A percentile compares a stretch with the other conserved stretches of the same genome.
phyloP scores from a whole-genome alignment of 2,329 filamentous ascomycete genomes.

The Fusarium fujikuroi region DNA sequence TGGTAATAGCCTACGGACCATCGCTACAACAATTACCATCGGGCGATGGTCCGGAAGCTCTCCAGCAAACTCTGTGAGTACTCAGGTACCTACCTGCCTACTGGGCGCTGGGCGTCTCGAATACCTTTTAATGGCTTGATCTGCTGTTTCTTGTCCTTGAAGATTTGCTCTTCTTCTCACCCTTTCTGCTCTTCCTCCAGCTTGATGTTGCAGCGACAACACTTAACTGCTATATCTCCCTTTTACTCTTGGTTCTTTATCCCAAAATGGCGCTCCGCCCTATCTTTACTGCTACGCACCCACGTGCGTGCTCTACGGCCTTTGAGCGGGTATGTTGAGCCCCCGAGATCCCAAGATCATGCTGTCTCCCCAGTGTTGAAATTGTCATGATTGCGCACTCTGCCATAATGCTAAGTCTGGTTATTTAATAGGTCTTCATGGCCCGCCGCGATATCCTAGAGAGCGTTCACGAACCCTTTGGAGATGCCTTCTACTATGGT shows the following conservation, averaged over 20 bases:
- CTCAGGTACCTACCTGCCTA: neutral
- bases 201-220: constrained; percentile 44
- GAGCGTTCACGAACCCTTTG: constrained; percentile 95
- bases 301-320: constrained; percentile 93
- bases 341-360: neutral
- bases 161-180: constrained; percentile 28
- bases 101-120: constrained; percentile 7
- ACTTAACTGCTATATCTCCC: constrained; percentile 44
- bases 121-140: constrained; percentile 35
- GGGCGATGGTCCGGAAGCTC: constrained; percentile 44
- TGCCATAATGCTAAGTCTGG: constrained; percentile 7
- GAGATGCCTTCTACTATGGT: constrained; percentile 95
- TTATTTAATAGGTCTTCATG: constrained; percentile 83
- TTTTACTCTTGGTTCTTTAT: constrained; percentile 45
- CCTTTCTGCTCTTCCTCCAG: constrained; percentile 21
- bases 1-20: constrained; percentile 41
- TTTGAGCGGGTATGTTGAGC: constrained; percentile 83
- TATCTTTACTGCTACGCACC: constrained; percentile 94
- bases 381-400: neutral
- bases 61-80: constrained; percentile 32
- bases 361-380: neutral
- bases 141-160: constrained; percentile 14
- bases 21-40: constrained; percentile 41
- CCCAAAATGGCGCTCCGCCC: constrained; percentile 72
- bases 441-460: constrained; percentile 83